Conservation (phyloP, 2,329 filamentous ascomycete genomes). For the Colletotrichum simmondsii region DNA sequence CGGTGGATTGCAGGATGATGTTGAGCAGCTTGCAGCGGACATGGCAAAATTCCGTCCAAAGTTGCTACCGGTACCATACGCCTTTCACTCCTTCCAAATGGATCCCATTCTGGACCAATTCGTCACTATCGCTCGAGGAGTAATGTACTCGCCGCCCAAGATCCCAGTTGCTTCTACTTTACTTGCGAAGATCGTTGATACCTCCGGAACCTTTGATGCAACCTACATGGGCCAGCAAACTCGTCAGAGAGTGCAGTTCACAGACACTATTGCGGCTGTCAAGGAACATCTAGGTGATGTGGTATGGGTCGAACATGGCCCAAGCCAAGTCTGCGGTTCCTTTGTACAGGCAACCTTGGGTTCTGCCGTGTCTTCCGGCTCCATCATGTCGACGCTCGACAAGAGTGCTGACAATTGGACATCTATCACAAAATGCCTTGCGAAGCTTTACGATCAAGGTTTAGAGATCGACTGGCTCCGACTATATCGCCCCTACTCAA, state of each 20-base stretch:
- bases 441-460: neutral
- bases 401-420: neutral
- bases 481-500: neutral
- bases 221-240: neutral
- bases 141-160: constrained; percentile 1
- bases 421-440: neutral
- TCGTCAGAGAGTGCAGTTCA: neutral
- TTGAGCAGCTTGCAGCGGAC: constrained; percentile 52
- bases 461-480: neutral
- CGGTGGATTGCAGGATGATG: constrained; percentile 28
- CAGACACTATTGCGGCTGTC: constrained; percentile 60
- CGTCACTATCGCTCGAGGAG: constrained; percentile 45
- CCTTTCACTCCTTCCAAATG: constrained; percentile 50
- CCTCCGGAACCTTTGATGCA: neutral
- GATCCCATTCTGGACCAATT: constrained; percentile 59
- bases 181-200: neutral
- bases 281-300: constrained; percentile 46
- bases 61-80: constrained; percentile 48
- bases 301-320: constrained; percentile 75
- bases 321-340: constrained; percentile 71
- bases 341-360: constrained; percentile 56
- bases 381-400: constrained; percentile 4
- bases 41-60: constrained; percentile 43
- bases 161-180: neutral
- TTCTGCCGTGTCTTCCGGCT: neutral